Evolutionary conservation across 768 basidiomycete genomes (phyloP).

Genomic region (Lepiota brunneoincarnata): DNA sequence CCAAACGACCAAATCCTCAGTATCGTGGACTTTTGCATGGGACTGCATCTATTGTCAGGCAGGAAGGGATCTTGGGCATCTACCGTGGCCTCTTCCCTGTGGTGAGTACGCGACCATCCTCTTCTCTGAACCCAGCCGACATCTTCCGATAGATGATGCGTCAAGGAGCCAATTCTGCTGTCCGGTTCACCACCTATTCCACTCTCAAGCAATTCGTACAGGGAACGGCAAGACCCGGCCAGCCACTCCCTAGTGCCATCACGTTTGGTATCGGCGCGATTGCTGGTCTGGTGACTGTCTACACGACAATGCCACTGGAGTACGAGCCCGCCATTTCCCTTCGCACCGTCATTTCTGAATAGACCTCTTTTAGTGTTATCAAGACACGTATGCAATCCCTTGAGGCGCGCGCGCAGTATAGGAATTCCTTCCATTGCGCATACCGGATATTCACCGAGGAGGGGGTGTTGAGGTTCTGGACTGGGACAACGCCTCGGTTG

Average conservation of each 20-base stretch:
- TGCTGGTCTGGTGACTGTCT: constrained; percentile 94
- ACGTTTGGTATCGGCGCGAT: constrained; percentile 95
- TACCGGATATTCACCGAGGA: constrained; percentile 95
- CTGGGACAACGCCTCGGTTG: constrained; percentile 89
- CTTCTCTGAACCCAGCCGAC: neutral
- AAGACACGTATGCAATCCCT: constrained; percentile 99
- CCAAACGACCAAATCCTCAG: constrained; percentile 79
- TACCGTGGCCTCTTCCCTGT: constrained; percentile 95
- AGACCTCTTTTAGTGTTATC: constrained; percentile 63
- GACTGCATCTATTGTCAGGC: constrained; percentile 70
- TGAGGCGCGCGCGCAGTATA: constrained; percentile 77
- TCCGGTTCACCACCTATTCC: constrained; percentile 93
- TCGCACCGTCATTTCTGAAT: neutral
- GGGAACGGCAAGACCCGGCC: constrained; percentile 78
- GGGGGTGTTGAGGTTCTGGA: constrained; percentile 92
- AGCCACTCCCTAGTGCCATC: constrained; percentile 78
- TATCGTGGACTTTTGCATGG: constrained; percentile 90
- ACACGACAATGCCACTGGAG: constrained; percentile 86
- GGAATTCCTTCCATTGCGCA: constrained; percentile 93
- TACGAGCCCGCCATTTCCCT: constrained; percentile 27
- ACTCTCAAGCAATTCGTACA: constrained; percentile 93
- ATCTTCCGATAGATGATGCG: constrained; percentile 75
- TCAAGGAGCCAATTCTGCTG: constrained; percentile 96
- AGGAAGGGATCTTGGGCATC: constrained; percentile 82
- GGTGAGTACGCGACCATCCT: constrained; percentile 44